Evolutionary conservation across 2,329 filamentous ascomycete species (phyloP).

Genomic region (Xylariaceae sp.): DNA sequence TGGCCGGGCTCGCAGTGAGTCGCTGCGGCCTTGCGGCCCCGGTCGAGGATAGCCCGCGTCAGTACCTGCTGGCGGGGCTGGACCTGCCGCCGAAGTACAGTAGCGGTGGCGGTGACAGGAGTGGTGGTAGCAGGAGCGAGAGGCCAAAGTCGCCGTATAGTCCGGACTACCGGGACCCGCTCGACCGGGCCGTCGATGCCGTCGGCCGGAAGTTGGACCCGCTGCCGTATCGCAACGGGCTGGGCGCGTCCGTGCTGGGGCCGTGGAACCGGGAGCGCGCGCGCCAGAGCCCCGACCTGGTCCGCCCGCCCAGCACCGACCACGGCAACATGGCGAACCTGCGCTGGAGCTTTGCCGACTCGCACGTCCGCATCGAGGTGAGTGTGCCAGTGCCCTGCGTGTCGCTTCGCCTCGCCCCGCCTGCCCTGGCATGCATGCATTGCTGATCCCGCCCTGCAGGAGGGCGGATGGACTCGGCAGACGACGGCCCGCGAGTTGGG

Average conservation of each 20-base stretch:
- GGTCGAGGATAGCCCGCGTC: conserved; percentile 43
- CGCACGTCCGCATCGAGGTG: conserved; percentile 56
- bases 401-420: background rate
- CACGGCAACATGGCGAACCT: conserved; percentile 63
- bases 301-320: conserved; percentile 67
- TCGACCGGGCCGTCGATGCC: conserved; percentile 55
- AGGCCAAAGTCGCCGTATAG: conserved; percentile 45
- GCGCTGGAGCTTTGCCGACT: conserved; percentile 64
- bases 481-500: conserved; percentile 60
- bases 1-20: conserved; percentile 18
- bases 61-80: conserved; percentile 44
- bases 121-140: too few species aligned
- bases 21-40: conserved; percentile 20
- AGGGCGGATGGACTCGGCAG: conserved; percentile 71
- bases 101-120: too few species aligned
- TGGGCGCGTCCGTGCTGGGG: conserved; percentile 59
- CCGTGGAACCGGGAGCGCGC: conserved; percentile 63
- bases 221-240: conserved; percentile 55
- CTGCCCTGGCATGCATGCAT: background rate
- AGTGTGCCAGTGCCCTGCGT: conserved; percentile 10
- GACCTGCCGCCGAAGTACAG: conserved; percentile 36
- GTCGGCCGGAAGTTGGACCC: conserved; percentile 55
- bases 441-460: conserved; percentile 33
- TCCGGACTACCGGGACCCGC: conserved; percentile 51
- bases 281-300: conserved; percentile 61